These are phyloP conservation scores for Westerdykella sp. DNA, from an alignment of 2,329 filamentous ascomycete species.

Conservation along the genomic window DNA sequence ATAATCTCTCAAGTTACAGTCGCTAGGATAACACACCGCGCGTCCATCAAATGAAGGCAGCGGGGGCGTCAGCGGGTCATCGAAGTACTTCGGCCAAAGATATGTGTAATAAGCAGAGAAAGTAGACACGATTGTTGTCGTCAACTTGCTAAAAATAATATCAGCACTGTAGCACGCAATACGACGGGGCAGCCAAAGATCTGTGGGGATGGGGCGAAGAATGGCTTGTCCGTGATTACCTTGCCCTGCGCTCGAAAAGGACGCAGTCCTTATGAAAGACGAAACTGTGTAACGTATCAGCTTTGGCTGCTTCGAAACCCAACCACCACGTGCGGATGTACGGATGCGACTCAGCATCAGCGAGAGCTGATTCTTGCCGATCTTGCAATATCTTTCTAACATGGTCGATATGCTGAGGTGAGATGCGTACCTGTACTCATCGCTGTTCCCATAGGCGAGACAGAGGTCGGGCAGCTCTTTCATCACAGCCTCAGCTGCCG, in stretches of 20 bases:
- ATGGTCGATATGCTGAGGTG: neutral
- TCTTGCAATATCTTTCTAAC: constrained; percentile 15
- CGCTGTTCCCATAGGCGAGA: constrained; percentile 87
- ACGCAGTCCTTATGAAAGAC: constrained; percentile 76
- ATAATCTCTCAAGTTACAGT: constrained; percentile 82
- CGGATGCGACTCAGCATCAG: neutral
- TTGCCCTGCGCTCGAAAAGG: constrained; percentile 78
- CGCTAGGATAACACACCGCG: constrained; percentile 80
- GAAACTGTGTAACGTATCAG: constrained; percentile 57
- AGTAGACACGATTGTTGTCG: constrained; percentile 83
- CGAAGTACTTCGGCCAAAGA: constrained; percentile 71
- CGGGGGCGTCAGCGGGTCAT: constrained; percentile 62
- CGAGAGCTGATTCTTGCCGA: constrained; percentile 5
- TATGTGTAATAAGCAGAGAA: constrained; percentile 89
- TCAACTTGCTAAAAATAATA: constrained; percentile 62
- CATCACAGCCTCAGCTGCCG: constrained; percentile 78
- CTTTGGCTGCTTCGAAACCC: constrained; percentile 13
- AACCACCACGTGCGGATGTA: constrained; percentile 1
- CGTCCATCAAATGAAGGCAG: constrained; percentile 89
- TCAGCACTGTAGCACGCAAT: constrained; percentile 11
- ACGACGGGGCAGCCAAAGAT: neutral
- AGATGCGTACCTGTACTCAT: constrained; percentile 69
- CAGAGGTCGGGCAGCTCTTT: constrained; percentile 76
- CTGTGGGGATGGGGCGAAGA: constrained; percentile 4
- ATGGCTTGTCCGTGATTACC: constrained; percentile 43